Evolutionary conservation across 1,284 basidiomycete genomes (phyloP).

Genomic region (Ganoderma lingzhi): DNA sequence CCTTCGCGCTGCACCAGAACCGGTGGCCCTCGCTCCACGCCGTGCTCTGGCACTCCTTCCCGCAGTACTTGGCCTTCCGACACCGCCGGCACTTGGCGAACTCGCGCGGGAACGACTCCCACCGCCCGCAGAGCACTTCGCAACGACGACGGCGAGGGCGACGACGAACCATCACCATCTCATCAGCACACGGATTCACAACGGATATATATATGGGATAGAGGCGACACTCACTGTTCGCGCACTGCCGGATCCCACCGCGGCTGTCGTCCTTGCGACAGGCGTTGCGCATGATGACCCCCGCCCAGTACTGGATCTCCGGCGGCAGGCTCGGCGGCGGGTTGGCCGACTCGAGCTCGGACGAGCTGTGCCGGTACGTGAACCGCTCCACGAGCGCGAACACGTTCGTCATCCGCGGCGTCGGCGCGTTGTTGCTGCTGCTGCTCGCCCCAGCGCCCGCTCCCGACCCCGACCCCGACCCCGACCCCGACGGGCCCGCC

Average conservation of each 20-base stretch:
- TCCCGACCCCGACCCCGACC: constrained; percentile 13
- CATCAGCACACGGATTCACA: background rate
- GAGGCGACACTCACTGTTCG: constrained; percentile 80
- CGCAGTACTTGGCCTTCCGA: constrained; percentile 98
- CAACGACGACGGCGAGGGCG: too few relatives aligned
- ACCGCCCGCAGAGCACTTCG: constrained; percentile 91
- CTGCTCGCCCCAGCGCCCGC: too few relatives aligned
- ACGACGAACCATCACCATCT: background rate
- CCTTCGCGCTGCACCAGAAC: constrained; percentile 86
- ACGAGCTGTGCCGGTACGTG: constrained; percentile 90
- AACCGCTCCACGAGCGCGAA: constrained; percentile 97
- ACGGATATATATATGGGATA: too few relatives aligned
- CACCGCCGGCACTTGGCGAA: constrained; percentile 98
- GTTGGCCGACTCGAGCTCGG: constrained; percentile 76
- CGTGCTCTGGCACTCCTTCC: constrained; percentile 96
- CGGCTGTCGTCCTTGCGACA: constrained; percentile 95
- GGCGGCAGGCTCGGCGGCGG: constrained; percentile 79
- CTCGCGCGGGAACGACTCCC: constrained; percentile 94
- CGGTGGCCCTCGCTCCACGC: constrained; percentile 98
- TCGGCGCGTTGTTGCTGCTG: constrained; percentile 16
- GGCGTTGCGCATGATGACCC: constrained; percentile 99
- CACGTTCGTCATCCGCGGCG: constrained; percentile 79
- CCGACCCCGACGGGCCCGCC: constrained; percentile 17
- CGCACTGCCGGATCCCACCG: constrained; percentile 96
- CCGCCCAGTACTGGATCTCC: constrained; percentile 99